Evolutionary conservation across 441 rosid genomes (phyloP), one percentile per base, ranked within the genome.

Genomic region (Mallotus repandus): DNA sequence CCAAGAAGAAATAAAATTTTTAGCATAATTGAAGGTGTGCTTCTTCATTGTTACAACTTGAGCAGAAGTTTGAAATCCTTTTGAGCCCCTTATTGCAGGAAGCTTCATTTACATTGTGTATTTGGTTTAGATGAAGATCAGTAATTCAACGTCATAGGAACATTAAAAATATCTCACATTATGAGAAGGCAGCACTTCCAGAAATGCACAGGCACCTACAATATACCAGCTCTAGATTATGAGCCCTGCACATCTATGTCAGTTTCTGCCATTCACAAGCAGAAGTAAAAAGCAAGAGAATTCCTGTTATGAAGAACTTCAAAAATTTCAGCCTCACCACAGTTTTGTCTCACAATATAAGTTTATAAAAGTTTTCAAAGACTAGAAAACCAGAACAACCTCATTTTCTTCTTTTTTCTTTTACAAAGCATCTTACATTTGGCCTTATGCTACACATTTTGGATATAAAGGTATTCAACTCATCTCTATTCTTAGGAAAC

Each of bases 31-130:
- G 14, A 7, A 14, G 21, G n/a, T 32, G 22, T 21, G 22, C 49
- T 32, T 29, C 66, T 19, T 49, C 67, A 74, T 67, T 16, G 7
- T 50, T 54, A 61, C 46, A 66, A 66, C 35, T 38, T 68, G 7
- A n/a, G 35, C 16, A 21, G 13, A 72, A 16, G 19, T 48, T 49
- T 32, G 46, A 66, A n/a, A 45, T 69, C 10, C 9, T 46, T 43
- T 48, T n/a, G 2, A 58, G 29, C 45, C 59, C 57, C 13, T 22
- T 16, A 38, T n/a, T 15, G 18, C 15, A 4, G 14, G 35, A 19
- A 11, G 7, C 8, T 64, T 25, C 56, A 56, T 45, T 53, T 10
- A 57, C 19, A 29, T 57, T 56, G 55, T 57, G 21, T 21, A 43
- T 45, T 60, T 52, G 0, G 59, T 50, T 52, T 12, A 50, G 32